Percentiles rank a stretch among this genome's conserved stretches.
Evolutionary conservation across 257 asterid genomes (phyloP).

Genomic region (Knoxia roxburghii): DNA sequence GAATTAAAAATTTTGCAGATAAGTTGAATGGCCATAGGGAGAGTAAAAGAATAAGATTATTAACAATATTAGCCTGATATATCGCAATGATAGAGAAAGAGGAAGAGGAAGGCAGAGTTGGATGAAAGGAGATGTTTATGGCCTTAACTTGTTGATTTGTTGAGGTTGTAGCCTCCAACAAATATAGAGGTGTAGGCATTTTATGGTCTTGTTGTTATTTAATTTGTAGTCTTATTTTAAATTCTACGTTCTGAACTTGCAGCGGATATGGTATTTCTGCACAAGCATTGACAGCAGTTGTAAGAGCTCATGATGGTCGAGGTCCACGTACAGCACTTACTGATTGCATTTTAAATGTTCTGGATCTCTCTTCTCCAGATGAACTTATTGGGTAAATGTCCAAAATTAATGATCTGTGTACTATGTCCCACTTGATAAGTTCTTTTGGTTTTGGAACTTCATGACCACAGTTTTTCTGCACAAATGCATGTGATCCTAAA

Average conservation of each 20-base stretch:
- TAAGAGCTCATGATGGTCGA: conserved; percentile 83
- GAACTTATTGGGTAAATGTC: conserved; percentile 70
- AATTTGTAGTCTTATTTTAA: not conserved
- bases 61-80: not conserved
- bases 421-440: not conserved
- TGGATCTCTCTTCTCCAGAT: conserved; percentile 68
- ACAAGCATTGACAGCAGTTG: conserved; percentile 74
- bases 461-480: not conserved
- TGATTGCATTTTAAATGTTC: conserved; percentile 36
- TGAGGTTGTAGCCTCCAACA: not conserved
- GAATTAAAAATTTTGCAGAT: not conserved
- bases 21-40: not conserved
- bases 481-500: not conserved
- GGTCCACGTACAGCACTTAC: conserved; percentile 65
- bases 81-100: too few species aligned
- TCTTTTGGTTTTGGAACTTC: not conserved
- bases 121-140: not conserved
- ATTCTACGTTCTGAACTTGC: conserved; percentile 24
- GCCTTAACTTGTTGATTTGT: not conserved
- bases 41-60: not conserved
- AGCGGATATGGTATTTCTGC: conserved; percentile 92
- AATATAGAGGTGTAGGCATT: not conserved
- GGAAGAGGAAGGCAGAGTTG: too few species aligned
- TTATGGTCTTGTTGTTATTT: not conserved
- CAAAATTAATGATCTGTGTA: not conserved